Percentiles rank a stretch among this genome's conserved stretches.
Conservation (phyloP, 148 eudicot genomes). For the Silene uniflora region DNA sequence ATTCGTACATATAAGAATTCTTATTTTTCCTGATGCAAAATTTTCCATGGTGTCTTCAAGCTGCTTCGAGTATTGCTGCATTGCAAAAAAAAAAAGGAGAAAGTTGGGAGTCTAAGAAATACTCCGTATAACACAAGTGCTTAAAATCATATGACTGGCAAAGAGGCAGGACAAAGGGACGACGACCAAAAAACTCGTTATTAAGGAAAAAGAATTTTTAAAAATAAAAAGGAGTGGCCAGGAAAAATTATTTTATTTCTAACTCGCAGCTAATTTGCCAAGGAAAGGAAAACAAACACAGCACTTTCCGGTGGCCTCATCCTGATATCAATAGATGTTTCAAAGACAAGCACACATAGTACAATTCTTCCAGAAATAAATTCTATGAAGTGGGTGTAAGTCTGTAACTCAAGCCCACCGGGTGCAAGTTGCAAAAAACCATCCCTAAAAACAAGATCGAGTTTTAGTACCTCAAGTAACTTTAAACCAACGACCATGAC, state of each 20-base stretch:
- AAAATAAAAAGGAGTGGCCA: background rate
- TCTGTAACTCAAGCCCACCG: too few species aligned
- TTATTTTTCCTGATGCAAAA: constrained; percentile 63
- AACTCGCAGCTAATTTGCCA: background rate
- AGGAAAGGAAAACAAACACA: background rate
- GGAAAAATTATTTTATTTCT: background rate
- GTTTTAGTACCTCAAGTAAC: too few species aligned
- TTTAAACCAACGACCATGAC: too few species aligned
- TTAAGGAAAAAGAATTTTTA: background rate
- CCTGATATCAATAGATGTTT: too few species aligned
- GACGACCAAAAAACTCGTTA: background rate
- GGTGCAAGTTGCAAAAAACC: too few species aligned
- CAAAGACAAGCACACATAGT: too few species aligned
- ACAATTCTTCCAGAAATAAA: too few species aligned
- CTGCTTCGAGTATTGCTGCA: constrained; percentile 93
- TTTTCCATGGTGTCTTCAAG: constrained; percentile 96
- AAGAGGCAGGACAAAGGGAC: background rate
- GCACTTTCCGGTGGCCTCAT: too few species aligned
- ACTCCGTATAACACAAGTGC: background rate
- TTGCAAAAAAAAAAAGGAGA: constrained; percentile 20
- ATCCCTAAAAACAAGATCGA: too few species aligned
- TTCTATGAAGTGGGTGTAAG: too few species aligned
- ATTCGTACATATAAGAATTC: constrained; percentile 83
- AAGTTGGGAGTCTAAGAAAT: background rate
- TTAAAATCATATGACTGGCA: background rate